Evolutionary conservation across 805 yeast genomes (phyloP), one percentile per base, ranked within the genome.

Genomic region (Candida ponderosae): DNA sequence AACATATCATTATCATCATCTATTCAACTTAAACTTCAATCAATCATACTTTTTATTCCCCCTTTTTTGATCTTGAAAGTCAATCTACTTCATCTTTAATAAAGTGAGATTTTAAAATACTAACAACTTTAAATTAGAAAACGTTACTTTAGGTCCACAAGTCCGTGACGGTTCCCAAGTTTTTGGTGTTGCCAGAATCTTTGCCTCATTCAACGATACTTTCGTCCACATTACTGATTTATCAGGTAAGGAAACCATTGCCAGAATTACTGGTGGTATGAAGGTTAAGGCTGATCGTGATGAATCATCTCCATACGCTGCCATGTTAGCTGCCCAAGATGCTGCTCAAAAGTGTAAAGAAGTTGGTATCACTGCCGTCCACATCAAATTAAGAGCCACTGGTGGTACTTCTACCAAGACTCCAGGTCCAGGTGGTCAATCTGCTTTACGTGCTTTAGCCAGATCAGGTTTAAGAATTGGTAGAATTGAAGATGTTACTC

Each of bases 221-320:
- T 93, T 93, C 76, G 99, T 93, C 61, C 99, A 93, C 72, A 93
- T 93, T 62, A 93, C 99, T 62, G 99, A 93, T 79, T 77, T 89
- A 60, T 86, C 97, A 62, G 99, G 98, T 74, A 93, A 90, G 74
- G 99, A 94, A 78, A 93, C 99, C 76, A 90, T 93, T 66, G 81
- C 96, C 78, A 88, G 97, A 78, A 96, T 93, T 61, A 93, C 98
- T 66, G 99, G 99, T 81, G 99, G 98, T 76, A 93, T 93, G 98
- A 93, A 93, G 81, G 99, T 93, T 72, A 93, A 93, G 82, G 98
- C 98, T 63, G 99, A 93, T 79, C 87, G 97, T 79, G 99, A 94
- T 71, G 98, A 93, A 81, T 90, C 97, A 50, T 86, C 98, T 56
- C 98, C 99, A 72, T 93, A 93, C 84, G 99, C 99, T 67, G 98